Percentiles rank a stretch among this genome's conserved stretches.
Evolutionary conservation across 2,329 filamentous ascomycete genomes (phyloP).

Genomic region (Penicillium digitatum): DNA sequence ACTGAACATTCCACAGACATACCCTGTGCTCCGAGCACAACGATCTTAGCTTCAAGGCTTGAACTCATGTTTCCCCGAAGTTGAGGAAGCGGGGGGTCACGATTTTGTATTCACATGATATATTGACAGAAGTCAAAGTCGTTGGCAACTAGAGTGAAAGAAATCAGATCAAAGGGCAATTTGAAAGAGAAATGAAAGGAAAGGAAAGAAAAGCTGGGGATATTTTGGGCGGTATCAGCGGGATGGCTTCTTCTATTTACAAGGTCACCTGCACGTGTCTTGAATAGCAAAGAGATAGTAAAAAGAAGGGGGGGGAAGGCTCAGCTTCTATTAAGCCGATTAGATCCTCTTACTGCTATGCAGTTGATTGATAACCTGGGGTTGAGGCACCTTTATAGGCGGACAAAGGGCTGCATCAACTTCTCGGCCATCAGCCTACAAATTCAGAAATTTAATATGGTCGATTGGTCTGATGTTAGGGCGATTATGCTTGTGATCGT

Average conservation of each 20-base stretch:
- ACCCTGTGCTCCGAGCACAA: constrained; percentile 52
- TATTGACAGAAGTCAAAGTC: background rate
- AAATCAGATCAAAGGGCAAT: background rate
- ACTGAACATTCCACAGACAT: background rate
- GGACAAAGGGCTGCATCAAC: background rate
- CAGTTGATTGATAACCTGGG: background rate
- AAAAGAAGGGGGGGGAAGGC: background rate
- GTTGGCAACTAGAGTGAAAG: background rate
- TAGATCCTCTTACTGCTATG: background rate
- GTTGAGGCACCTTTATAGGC: background rate
- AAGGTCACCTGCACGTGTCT: background rate
- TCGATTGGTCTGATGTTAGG: background rate
- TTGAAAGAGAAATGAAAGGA: background rate
- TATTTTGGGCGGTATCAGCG: background rate
- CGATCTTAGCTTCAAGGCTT: constrained; percentile 51
- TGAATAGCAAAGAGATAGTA: background rate
- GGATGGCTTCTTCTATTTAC: background rate
- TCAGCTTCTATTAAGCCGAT: background rate
- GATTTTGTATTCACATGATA: constrained; percentile 33
- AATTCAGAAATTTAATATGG: background rate
- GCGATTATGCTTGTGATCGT: background rate
- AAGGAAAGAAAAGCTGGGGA: background rate
- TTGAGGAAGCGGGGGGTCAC: constrained; percentile 26
- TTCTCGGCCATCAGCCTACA: background rate
- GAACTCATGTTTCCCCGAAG: constrained; percentile 42